A percentile compares a stretch with the other conserved stretches of the same genome.
Evolutionary conservation across 176 grass and related monocot species (phyloP).

Genomic region (Urochloa ruziziensis): DNA sequence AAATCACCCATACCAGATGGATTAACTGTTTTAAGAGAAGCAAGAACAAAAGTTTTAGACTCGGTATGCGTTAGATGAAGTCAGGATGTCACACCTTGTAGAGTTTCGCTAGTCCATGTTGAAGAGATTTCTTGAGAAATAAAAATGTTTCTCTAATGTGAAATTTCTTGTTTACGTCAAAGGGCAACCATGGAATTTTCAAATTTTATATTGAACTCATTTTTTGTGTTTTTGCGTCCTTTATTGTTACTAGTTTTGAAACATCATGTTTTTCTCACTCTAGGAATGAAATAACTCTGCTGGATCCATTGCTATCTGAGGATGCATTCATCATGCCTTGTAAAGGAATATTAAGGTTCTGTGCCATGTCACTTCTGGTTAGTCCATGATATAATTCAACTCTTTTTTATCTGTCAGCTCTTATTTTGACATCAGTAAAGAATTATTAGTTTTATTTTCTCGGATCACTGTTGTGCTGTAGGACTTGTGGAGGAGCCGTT

Average conservation of each 20-base stretch:
- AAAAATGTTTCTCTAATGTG: background rate
- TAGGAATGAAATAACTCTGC: slow-evolving; percentile 85
- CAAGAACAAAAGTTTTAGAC: background rate
- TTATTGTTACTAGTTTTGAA: background rate
- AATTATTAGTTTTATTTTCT: background rate
- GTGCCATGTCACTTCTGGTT: slow-evolving; percentile 90
- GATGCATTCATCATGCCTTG: slow-evolving; percentile 74
- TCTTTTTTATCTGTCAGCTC: background rate
- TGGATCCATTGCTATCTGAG: slow-evolving; percentile 58
- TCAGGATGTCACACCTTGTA: background rate
- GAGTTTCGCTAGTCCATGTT: background rate
- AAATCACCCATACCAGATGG: background rate
- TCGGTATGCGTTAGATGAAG: background rate
- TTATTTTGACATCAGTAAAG: background rate
- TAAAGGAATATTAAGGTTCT: slow-evolving; percentile 85
- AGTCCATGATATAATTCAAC: slow-evolving; percentile 30
- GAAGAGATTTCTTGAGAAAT: background rate
- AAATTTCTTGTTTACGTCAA: background rate
- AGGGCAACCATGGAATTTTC: background rate
- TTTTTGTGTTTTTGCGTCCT: background rate
- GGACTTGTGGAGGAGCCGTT: slow-evolving; percentile 86
- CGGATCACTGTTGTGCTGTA: slow-evolving; percentile 14
- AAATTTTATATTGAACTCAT: background rate
- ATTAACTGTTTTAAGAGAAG: background rate
- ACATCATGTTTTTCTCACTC: background rate